Conservation (phyloP, 768 basidiomycete genomes). For the Cystofilobasidium macerans region DNA sequence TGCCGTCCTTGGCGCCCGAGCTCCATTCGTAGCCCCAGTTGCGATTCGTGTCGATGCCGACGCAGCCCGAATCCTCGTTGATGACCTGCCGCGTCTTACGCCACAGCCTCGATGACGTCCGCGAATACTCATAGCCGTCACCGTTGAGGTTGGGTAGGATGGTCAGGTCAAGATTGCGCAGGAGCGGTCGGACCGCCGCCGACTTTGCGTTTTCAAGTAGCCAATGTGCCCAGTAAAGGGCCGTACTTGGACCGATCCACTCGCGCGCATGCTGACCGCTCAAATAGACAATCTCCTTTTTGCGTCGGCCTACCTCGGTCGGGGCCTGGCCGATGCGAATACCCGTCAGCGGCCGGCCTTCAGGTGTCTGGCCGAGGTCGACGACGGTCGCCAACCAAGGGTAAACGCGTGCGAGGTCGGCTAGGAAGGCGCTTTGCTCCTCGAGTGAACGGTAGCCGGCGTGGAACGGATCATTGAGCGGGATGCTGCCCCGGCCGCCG, state of each 20-base stretch:
- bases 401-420: constrained; percentile 43
- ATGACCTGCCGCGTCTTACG: constrained; percentile 55
- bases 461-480: constrained; percentile 36
- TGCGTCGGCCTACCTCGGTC: constrained; percentile 22
- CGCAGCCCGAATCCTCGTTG: constrained; percentile 46
- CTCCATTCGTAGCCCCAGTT: constrained; percentile 43
- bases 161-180: constrained; percentile 44
- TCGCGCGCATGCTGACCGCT: constrained; percentile 69
- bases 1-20: not conserved
- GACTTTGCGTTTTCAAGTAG: constrained; percentile 49
- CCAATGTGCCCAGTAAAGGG: constrained; percentile 62
- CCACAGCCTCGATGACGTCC: constrained; percentile 3
- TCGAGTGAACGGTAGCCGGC: constrained; percentile 48
- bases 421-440: constrained; percentile 49
- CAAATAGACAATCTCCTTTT: constrained; percentile 55
- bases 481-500: not conserved
- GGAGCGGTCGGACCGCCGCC: constrained; percentile 44
- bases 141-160: constrained; percentile 32
- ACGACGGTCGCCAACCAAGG: constrained; percentile 46
- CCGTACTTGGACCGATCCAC: constrained; percentile 71
- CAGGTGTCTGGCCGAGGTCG: constrained; percentile 38
- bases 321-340: constrained; percentile 29
- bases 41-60: constrained; percentile 69
- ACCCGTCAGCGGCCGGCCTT: constrained; percentile 10
- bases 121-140: constrained; percentile 46